Base-by-base conservation (phyloP, 768 basidiomycete species). In the Lentinula detonsa region DNA sequence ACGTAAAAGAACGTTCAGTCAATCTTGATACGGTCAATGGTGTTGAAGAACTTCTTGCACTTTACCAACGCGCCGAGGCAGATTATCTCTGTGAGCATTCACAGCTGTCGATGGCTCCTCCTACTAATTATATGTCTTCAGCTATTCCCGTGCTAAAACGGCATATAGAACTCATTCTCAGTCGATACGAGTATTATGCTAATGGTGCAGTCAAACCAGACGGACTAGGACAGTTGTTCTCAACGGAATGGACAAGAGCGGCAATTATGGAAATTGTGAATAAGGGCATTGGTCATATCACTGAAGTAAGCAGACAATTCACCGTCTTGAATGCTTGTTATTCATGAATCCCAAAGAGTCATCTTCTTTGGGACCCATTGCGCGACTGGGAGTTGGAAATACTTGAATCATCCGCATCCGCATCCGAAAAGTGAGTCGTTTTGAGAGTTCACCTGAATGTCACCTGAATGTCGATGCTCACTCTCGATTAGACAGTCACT, bases 41-140 rank as follows among this genome's bases (percentile, higher is more conserved):
- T 7, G 74, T 83, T 21, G 65, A 81, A 48, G 84, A 85, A 49
- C 67, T 93, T 43, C 71, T 91, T 61, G 76, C 78, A 15, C 66
- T 89, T 42, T 93, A 87, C 69, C 73, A 76, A 42, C 80, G 79
- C 39, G 91, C 93, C 21, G 88, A 88, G 66, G 73, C 70, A 9
- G 93, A 94, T 67, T 93, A 93, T 71, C 70, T 93, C 39, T 93
- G 93, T 93, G 71, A 68, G 91, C 79, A 60, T 34, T 49, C 55
- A 37, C 18, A 52, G 58, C 7, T n/a, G 34, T 59, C 40, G 46
- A 33, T 61, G 53, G 13, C 49, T n/a, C 60, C 60, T 54, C 34
- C 28, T 65, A 35, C 52, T 66, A 34, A 66, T 59, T 69, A 61
- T 53, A 60, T 42, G 11, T 56, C 61, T 65, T 57, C 70, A 93